phyloP scores from a whole-genome alignment of 495 filamentous ascomycete species.

The Penicillium alfredii region DNA sequence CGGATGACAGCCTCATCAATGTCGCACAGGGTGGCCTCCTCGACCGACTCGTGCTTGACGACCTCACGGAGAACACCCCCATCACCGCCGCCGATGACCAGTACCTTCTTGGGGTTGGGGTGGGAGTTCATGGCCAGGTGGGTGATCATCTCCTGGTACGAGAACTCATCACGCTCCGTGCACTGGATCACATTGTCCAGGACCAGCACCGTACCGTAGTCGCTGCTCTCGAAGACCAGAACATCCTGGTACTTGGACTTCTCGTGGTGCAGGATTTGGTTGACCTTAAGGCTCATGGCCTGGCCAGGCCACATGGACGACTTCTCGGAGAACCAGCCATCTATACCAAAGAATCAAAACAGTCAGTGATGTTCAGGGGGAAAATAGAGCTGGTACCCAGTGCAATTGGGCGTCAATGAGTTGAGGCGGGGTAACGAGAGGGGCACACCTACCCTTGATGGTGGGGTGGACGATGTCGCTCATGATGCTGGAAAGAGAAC shows the following conservation, averaged over 20 bases:
- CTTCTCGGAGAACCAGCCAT: slow-evolving; percentile 99
- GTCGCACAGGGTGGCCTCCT: slow-evolving; percentile 94
- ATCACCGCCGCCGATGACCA: slow-evolving; percentile 96
- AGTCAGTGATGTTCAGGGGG: not conserved
- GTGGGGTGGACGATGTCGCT: slow-evolving; percentile 54
- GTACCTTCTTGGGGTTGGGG: slow-evolving; percentile 93
- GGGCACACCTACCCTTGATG: slow-evolving; percentile 48
- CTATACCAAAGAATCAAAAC: slow-evolving; percentile 42
- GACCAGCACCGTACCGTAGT: slow-evolving; percentile 96
- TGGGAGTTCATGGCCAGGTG: slow-evolving; percentile 98
- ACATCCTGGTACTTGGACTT: slow-evolving; percentile 99
- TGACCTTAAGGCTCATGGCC: slow-evolving; percentile 97
- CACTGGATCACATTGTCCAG: slow-evolving; percentile 98
- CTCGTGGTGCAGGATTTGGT: slow-evolving; percentile 96
- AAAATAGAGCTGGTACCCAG: no score
- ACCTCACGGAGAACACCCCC: slow-evolving; percentile 96
- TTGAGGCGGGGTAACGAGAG: slow-evolving; percentile 25
- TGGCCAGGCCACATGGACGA: slow-evolving; percentile 98
- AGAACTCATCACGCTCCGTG: slow-evolving; percentile 97
- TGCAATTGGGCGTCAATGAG: no score
- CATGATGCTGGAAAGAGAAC: slow-evolving; percentile 33
- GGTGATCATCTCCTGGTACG: slow-evolving; percentile 99
- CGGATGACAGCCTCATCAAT: slow-evolving; percentile 99
- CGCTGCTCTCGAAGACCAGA: slow-evolving; percentile 92
- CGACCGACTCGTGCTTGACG: slow-evolving; percentile 90